Conservation (phyloP, 140 eudicot species). For the Anethum foeniculum region DNA sequence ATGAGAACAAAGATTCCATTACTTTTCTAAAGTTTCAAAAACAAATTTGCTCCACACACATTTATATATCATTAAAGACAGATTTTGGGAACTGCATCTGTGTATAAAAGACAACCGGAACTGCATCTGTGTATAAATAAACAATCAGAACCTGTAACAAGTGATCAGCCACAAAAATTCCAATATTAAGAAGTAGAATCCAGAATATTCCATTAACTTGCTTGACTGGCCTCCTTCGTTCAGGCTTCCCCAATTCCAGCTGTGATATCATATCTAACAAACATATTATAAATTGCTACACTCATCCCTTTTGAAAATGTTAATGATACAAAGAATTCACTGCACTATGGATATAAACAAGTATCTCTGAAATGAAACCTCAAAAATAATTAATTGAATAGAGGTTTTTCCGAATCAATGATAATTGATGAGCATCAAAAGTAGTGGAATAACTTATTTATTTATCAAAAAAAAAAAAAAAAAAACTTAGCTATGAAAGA, state of each 20-base stretch:
- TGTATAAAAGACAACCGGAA: too few species aligned
- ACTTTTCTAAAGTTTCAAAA: background rate
- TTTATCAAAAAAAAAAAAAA: too few species aligned
- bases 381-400: background rate
- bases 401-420: background rate
- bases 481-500: too few species aligned
- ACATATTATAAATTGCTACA: slow-evolving; percentile 29
- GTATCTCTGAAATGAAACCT: background rate
- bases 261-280: slow-evolving; percentile 70
- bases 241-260: slow-evolving; percentile 62
- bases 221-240: slow-evolving; percentile 46
- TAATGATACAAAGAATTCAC: background rate
- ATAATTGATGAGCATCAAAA: background rate
- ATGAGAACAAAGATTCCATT: background rate
- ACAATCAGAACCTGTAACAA: slow-evolving; percentile 51
- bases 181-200: slow-evolving; percentile 85
- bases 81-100: background rate
- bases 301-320: background rate
- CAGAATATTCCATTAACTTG: slow-evolving; percentile 88
- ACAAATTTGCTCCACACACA: background rate
- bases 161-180: slow-evolving; percentile 84
- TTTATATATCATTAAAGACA: background rate
- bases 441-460: too few species aligned
- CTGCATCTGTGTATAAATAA: background rate
- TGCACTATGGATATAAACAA: background rate